Base-by-base conservation (phyloP, 164 flowering plant species). In the Vitis rupestris region DNA sequence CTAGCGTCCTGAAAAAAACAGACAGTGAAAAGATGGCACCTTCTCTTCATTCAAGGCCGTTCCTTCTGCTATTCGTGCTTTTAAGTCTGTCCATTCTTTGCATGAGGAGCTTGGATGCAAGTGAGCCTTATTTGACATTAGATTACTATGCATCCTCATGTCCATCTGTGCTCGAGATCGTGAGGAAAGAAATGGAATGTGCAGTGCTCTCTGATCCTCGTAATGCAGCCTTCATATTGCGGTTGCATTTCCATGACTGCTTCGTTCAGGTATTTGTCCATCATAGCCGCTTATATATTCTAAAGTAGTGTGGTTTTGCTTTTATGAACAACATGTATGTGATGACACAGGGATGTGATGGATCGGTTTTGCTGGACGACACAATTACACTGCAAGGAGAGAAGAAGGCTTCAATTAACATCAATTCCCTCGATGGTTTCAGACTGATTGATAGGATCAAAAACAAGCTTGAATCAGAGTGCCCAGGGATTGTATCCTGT, bases 171-270 rank as follows among this genome's bases (percentile, higher is more conserved):
- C 72, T 83, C 2, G 83, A 84, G 0, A 84, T 87, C 70, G 80
- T 95, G 2, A 77, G 83, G 75, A 83, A 76, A 71, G 96, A 90
- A 79, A 88, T 88, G 95, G 97, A 92, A 68, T 89, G 95, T 63
- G 86, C 88, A 0, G 94, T 92, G 14, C 76, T 80, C 3, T 85
- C 92, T 59, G 87, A 89, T 55, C 97, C 92, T 0, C 91, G 97
- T 3, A 87, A 82, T 63, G 99, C 99, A 0, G 99, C 99, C 10
- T 71, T 84, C 14, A 73, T 92, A 2, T 72, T 92, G 7, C 82
- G 96, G 9, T 68, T 94, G 61, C 99, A 92, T 78, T 90, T 92
- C 75, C 99, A 94, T 57, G 99, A 94, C 70, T 94, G 97, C 84
- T 92, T 94, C 61, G 95, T 92, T 69, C 97, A 92, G 96, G 97